Conservation (phyloP, 1,139 yeast genomes). For the Suhomyces taliae region DNA sequence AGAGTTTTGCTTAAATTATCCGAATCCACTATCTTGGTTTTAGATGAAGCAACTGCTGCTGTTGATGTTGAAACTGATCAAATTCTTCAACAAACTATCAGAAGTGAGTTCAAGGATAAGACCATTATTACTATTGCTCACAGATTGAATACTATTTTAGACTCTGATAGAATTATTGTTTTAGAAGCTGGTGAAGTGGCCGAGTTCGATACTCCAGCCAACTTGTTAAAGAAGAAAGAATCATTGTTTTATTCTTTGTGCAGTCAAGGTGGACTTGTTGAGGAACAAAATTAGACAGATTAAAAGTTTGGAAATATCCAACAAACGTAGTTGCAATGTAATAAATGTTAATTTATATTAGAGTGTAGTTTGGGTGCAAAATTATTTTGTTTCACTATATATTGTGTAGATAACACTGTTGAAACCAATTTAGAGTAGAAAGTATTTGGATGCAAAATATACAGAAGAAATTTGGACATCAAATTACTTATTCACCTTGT, state of each 20-base stretch:
- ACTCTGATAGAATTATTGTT: constrained; percentile 84
- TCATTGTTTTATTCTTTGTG: constrained; percentile 79
- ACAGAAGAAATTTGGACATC: too few relatives aligned
- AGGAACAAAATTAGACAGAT: constrained; percentile 18
- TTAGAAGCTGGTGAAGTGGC: constrained; percentile 81
- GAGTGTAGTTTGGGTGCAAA: too few relatives aligned
- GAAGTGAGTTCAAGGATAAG: constrained; percentile 80
- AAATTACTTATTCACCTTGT: too few relatives aligned
- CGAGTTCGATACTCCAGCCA: constrained; percentile 81
- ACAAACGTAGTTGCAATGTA: too few relatives aligned
- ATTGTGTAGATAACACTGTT: too few relatives aligned
- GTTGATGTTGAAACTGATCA: constrained; percentile 95
- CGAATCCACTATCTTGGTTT: constrained; percentile 72
- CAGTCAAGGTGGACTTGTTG: constrained; percentile 60
- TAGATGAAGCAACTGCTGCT: constrained; percentile 98
- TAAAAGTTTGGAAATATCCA: too few relatives aligned
- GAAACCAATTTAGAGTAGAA: too few relatives aligned
- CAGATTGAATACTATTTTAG: constrained; percentile 89
- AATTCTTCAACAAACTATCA: constrained; percentile 81
- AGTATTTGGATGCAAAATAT: too few relatives aligned
- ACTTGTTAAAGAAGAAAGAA: constrained; percentile 61
- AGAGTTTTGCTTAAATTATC: constrained; percentile 68
- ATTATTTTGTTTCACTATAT: too few relatives aligned
- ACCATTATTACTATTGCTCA: constrained; percentile 95
- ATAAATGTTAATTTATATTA: too few relatives aligned